phyloP scores from a whole-genome alignment of 176 grass and related monocot genomes.

The Phoenix dactylifera region DNA sequence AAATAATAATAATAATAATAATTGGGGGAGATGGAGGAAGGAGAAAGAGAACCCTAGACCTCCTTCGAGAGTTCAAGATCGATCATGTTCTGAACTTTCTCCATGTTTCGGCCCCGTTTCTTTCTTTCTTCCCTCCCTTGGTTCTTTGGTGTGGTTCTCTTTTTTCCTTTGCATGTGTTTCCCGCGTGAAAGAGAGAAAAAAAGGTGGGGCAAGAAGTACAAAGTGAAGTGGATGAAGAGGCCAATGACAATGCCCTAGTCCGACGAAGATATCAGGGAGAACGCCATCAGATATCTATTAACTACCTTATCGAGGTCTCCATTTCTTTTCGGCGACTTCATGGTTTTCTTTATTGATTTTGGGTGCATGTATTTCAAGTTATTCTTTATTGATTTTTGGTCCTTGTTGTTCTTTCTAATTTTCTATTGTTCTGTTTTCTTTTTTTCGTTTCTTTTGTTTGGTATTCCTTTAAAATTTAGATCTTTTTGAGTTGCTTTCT shows the following conservation, averaged over 20 bases:
- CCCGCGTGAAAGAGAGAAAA: neutral
- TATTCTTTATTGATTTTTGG: too few species aligned
- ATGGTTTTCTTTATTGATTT: neutral
- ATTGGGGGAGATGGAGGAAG: too few species aligned
- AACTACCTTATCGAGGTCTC: constrained; percentile 14
- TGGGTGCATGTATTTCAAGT: neutral
- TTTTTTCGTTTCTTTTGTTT: too few species aligned
- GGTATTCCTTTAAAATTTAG: too few species aligned
- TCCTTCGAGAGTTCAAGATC: constrained; percentile 2
- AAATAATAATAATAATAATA: too few species aligned
- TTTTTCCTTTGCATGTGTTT: neutral
- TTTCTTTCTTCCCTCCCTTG: neutral
- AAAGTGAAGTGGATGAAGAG: neutral
- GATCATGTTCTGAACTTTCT: constrained; percentile 2
- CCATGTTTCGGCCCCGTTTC: too few species aligned
- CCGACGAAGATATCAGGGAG: constrained; percentile 11
- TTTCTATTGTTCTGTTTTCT: too few species aligned
- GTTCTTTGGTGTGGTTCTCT: neutral
- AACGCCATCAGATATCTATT: constrained; percentile 14
- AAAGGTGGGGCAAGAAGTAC: neutral
- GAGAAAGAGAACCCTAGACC: neutral
- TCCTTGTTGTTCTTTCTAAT: too few species aligned
- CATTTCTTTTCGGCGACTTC: neutral
- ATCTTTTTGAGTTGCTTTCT: too few species aligned
- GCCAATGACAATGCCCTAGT: constrained; percentile 3